Evolutionary conservation across 2,329 filamentous ascomycete genomes (phyloP), one percentile per base, ranked within the genome.

Genomic region (Apiospora rasikravindrae): DNA sequence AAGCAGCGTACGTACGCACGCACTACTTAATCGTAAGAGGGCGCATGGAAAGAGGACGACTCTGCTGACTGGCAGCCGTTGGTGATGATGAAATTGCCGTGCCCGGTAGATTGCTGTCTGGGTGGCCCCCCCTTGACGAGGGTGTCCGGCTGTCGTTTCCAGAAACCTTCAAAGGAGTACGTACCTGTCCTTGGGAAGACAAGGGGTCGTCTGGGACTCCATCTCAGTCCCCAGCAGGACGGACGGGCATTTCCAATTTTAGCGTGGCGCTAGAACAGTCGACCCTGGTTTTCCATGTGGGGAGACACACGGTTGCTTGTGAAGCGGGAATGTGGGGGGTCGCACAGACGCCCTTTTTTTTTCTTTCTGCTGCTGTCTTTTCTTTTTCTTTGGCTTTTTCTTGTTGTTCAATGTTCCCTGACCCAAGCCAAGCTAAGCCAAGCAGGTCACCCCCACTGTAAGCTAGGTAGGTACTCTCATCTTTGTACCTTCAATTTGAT

Each of bases 61-160:
- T n/a, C 22, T 51, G 47, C 47, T 64, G 57, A 64, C 57, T 64
- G 33, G 33, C 8, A 40, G 57, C 19, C 57, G 57, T 64, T 64
- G 57, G 33, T 64, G 57, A 64, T 64, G 57, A 64, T 64, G 57
- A 64, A 64, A 40, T 64, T 64, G 57, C 57, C 57, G 53, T 61
- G 53, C 29, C 53, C 53, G 53, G 16, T 61, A 61, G 16, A 57
- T 61, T 61, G 53, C 53, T 37, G 16, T 26, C 26, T 33, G 14
- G 26, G 26, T 57, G 51, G 26, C 26, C 26, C 26, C 26, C 51
- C 51, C 26, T 26, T 33, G 14, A 4, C 51, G 33, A 37, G 33
- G 33, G 26, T 8, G 4, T 24, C 49, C 19, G 26, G 53, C 26
- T 29, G 33, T 33, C 2, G 53, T 61, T 61, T 61, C 53, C 53